phyloP scores from a whole-genome alignment of 179 eudicot genomes.

The Amaranthus tricolor region DNA sequence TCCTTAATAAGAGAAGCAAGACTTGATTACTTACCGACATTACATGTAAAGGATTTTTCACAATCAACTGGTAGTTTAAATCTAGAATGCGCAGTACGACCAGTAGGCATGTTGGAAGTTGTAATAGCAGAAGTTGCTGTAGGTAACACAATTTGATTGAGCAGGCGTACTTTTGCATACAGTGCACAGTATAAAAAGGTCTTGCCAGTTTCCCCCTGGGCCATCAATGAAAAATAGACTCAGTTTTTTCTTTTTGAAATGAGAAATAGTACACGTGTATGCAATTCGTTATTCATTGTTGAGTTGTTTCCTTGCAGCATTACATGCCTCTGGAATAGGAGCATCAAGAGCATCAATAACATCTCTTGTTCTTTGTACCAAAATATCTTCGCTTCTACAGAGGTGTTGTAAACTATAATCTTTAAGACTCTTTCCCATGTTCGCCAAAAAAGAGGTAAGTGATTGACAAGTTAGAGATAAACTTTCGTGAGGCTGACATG shows the following conservation, averaged over 20 bases:
- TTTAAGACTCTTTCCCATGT: background rate
- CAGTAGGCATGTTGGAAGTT: background rate
- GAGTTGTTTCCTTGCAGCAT: background rate
- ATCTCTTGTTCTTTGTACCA: background rate
- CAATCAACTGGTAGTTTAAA: background rate
- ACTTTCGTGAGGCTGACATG: background rate
- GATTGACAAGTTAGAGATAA: background rate
- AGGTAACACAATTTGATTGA: background rate
- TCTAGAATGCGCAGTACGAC: background rate
- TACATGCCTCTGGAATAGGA: background rate
- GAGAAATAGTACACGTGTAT: background rate
- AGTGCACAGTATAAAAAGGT: background rate
- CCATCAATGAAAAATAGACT: background rate
- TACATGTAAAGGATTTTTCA: background rate
- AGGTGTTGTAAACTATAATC: too few relatives aligned
- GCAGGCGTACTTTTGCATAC: background rate
- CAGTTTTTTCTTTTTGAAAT: background rate
- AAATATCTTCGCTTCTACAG: too few relatives aligned
- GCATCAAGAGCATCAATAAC: conserved; percentile 5
- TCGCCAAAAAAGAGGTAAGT: background rate
- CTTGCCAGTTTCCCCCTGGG: background rate
- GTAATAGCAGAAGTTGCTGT: background rate
- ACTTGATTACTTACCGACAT: background rate
- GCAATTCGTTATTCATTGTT: background rate
- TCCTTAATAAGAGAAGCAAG: background rate